A percentile compares a stretch with the other conserved stretches of the same genome.
Evolutionary conservation across 495 filamentous ascomycete species (phyloP).

Genomic region (Lasiosphaeria miniovina): DNA sequence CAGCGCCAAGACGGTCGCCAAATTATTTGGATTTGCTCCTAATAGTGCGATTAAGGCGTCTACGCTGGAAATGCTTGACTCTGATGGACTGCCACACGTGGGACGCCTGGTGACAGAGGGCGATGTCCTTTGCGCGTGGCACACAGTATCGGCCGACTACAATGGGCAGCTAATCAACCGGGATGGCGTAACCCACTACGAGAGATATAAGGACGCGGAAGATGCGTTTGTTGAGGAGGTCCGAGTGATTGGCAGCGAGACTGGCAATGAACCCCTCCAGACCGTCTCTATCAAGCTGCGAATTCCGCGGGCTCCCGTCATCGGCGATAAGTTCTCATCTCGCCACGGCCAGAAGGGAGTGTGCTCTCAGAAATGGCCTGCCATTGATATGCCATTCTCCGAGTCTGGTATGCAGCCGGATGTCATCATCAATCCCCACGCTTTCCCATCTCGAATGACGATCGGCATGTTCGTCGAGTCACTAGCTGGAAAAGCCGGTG

Average conservation of each 20-base stretch:
- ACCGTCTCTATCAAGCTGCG: constrained; percentile 88
- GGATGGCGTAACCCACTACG: constrained; percentile 74
- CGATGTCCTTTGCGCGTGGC: constrained; percentile 80
- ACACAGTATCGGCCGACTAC: constrained; percentile 79
- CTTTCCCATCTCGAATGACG: constrained; percentile 99
- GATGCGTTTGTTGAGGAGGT: constrained; percentile 88
- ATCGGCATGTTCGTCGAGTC: constrained; percentile 99
- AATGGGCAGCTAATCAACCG: constrained; percentile 71
- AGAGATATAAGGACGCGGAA: constrained; percentile 90
- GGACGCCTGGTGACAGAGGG: constrained; percentile 74
- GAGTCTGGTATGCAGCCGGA: constrained; percentile 97
- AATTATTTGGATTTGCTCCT: constrained; percentile 84
- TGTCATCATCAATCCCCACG: constrained; percentile 98
- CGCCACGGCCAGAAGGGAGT: constrained; percentile 98
- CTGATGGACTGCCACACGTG: constrained; percentile 79
- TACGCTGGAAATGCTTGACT: constrained; percentile 68
- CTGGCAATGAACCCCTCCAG: constrained; percentile 77
- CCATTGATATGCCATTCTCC: constrained; percentile 93
- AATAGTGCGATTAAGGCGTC: constrained; percentile 60
- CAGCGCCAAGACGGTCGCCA: constrained; percentile 55
- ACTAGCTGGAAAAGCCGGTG: constrained; percentile 89
- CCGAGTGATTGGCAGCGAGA: constrained; percentile 78
- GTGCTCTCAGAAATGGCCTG: constrained; percentile 93
- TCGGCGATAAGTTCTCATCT: constrained; percentile 98
- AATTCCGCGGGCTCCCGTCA: constrained; percentile 83